A percentile compares a stretch with the other conserved stretches of the same genome.
Evolutionary conservation across 1,284 basidiomycete species (phyloP).

Genomic region (Ustilago sp.): DNA sequence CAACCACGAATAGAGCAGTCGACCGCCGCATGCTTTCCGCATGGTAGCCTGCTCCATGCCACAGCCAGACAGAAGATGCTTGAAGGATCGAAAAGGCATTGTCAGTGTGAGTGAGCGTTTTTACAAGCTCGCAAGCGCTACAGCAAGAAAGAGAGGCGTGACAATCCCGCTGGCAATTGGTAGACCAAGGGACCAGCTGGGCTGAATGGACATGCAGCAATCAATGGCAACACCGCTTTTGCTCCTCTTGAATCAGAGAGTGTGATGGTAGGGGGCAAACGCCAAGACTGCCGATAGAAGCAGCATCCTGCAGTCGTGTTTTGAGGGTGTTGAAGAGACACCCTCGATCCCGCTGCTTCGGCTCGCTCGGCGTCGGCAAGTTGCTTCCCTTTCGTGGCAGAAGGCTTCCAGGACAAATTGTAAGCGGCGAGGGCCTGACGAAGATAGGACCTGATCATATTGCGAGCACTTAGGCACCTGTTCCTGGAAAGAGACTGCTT

Average conservation of each 20-base stretch:
- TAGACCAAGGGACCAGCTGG: slow-evolving; percentile 10
- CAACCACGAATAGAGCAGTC: neutral
- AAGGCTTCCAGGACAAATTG: neutral
- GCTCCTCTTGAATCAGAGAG: neutral
- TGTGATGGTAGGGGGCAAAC: neutral
- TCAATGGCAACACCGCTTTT: neutral
- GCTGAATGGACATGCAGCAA: slow-evolving; percentile 8
- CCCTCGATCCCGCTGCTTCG: neutral
- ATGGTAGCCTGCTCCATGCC: neutral
- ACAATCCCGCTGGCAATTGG: neutral
- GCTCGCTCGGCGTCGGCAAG: neutral
- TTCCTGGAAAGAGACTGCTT: neutral
- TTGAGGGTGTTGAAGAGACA: neutral
- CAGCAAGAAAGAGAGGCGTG: neutral
- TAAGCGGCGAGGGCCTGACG: neutral
- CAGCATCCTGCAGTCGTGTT: slow-evolving; percentile 3
- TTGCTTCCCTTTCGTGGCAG: neutral
- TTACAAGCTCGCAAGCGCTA: neutral
- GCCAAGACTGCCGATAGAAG: neutral
- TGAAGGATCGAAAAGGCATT: neutral
- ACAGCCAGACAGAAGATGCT: neutral
- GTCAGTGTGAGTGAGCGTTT: neutral
- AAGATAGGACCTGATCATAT: neutral
- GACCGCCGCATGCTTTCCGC: slow-evolving; percentile 8
- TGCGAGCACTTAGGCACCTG: neutral